Percentiles rank a stretch among this genome's conserved stretches.
Evolutionary conservation across 2,329 filamentous ascomycete species (phyloP).

Genomic region (Plectosphaerella sp.): DNA sequence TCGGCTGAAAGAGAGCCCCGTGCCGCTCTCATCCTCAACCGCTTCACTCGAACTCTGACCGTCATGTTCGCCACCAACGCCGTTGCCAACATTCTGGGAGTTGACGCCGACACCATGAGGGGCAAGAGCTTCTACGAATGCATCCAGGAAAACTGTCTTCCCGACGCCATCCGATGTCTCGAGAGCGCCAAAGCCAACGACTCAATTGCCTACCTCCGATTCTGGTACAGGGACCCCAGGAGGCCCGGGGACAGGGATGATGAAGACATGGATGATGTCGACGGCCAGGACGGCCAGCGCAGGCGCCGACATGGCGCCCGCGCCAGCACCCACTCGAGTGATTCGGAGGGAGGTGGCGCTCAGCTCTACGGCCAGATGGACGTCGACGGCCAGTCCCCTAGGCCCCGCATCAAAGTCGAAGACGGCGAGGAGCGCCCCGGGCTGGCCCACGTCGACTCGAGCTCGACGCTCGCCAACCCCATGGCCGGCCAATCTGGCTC

Average conservation of each 20-base stretch:
- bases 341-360: slow-evolving; percentile 41
- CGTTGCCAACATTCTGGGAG: slow-evolving; percentile 69
- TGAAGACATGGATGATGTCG: slow-evolving; percentile 24
- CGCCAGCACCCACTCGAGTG: slow-evolving; percentile 25
- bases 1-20: slow-evolving; percentile 69
- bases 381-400: slow-evolving; percentile 25
- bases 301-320: slow-evolving; percentile 26
- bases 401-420: slow-evolving; percentile 30
- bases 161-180: slow-evolving; percentile 71
- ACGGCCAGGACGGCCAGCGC: slow-evolving; percentile 24
- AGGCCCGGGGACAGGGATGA: slow-evolving; percentile 45
- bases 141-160: slow-evolving; percentile 72
- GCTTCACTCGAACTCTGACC: slow-evolving; percentile 76
- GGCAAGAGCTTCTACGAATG: slow-evolving; percentile 84
- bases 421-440: slow-evolving; percentile 6
- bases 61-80: slow-evolving; percentile 85
- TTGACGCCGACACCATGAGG: slow-evolving; percentile 63
- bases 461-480: neutral
- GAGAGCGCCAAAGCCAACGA: slow-evolving; percentile 87
- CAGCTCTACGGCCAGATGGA: slow-evolving; percentile 38
- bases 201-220: slow-evolving; percentile 84
- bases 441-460: neutral
- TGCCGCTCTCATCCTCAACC: slow-evolving; percentile 79
- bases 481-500: neutral
- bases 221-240: slow-evolving; percentile 75